Evolutionary conservation across 805 yeast genomes (phyloP), one percentile per base, ranked within the genome.

Genomic region (Dipodascus geniculatus): DNA sequence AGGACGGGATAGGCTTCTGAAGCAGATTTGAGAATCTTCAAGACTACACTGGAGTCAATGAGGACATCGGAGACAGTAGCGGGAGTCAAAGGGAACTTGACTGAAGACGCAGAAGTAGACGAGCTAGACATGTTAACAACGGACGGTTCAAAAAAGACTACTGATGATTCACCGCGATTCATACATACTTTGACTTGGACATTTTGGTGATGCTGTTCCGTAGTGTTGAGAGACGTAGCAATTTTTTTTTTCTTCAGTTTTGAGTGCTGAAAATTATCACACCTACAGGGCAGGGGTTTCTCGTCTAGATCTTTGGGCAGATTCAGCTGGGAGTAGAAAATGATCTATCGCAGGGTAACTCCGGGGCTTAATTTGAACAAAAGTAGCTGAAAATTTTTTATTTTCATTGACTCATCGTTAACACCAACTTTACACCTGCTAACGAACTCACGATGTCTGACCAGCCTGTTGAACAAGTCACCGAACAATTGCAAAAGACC

Each of bases 1-100:
- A 80, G 70, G 44, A 79, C 73, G 48, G 89, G 86, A 63, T 73
- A 75, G 60, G 77, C 69, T 54, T 81, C 85, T 20, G 85, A 74
- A 8, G 86, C 80, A 65, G 83, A 85, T 66, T 82, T 81, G 60
- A 82, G 72, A 54, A 86, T 73, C 58, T 82, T 81, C 60, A 80
- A 63, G 59, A 81, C 77, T 8, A 60, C 63, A 23, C 57, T 54
- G 23, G 65, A 54, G 55, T 62, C 65, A 47, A 62, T 55, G 31
- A 54, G 55, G 42, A 62, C 64, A 23, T 48, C 49, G 24, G 54
- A 24, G 48, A 62, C 54, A 9, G 49, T 48, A 8, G 55, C 56
- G 23, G 58, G 53, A 20, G 50, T 23, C 3, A 50, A 11, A 35
- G 59, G 60, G 20, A 49, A 50, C 23, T 51, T 44, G 3, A 48